These are phyloP conservation scores for Irpex sp. DNA, from an alignment of 1,284 basidiomycete genomes.

Conservation along the genomic window DNA sequence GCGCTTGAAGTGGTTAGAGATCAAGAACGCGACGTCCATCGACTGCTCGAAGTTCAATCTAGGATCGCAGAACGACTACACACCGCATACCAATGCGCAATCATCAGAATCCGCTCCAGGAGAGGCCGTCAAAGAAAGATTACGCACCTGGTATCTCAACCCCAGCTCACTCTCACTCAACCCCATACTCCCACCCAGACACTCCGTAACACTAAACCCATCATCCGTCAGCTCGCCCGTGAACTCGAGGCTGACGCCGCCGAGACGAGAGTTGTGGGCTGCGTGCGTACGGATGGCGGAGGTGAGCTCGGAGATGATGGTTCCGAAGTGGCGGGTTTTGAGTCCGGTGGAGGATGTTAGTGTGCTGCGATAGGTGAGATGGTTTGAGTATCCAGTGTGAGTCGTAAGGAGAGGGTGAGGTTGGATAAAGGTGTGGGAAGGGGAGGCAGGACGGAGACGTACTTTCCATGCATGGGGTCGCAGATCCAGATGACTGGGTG, in stretches of 20 bases:
- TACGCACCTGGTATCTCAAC: conserved; percentile 65
- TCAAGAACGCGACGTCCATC: conserved; percentile 75
- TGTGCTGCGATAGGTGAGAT: conserved; percentile 52
- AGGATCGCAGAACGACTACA: conserved; percentile 77
- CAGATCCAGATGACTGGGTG: conserved; percentile 94
- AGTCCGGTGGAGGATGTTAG: conserved; percentile 72
- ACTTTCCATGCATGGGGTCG: conserved; percentile 98
- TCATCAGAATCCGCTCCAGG: too few relatives aligned
- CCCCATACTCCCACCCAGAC: conserved; percentile 81
- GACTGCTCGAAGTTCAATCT: conserved; percentile 82
- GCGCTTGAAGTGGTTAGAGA: conserved; percentile 77
- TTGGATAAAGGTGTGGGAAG: neutral
- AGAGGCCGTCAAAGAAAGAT: too few relatives aligned
- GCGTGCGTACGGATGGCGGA: conserved; percentile 81
- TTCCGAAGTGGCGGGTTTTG: conserved; percentile 90
- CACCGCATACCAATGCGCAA: neutral
- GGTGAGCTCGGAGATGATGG: conserved; percentile 88
- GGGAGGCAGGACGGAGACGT: conserved; percentile 26
- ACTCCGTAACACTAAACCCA: conserved; percentile 90
- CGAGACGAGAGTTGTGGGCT: conserved; percentile 67
- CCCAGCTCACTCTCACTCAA: conserved; percentile 70
- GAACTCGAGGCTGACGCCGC: conserved; percentile 97
- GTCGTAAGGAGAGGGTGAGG: neutral
- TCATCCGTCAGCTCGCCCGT: conserved; percentile 94
- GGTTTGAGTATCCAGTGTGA: neutral